Evolutionary conservation across 345 rosid genomes (phyloP), one percentile per base, ranked within the genome.

Genomic region (Eucalyptus erythrocorys): DNA sequence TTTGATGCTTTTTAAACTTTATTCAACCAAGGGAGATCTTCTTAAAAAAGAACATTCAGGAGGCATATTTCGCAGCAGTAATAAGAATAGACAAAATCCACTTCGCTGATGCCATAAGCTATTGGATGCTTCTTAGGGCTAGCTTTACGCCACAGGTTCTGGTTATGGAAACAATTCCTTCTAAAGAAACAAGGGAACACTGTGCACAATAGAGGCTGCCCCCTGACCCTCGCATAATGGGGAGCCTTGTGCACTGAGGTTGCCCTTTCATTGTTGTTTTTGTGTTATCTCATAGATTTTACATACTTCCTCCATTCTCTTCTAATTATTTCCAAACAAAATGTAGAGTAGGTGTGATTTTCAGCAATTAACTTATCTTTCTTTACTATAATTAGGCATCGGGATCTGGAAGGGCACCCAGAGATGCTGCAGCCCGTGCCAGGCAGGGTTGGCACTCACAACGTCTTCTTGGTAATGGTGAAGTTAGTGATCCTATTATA

Each of bases 401-500:
- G 30, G 94, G 93, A 80, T 93, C 95, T 5, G 95, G 95, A 87
- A 91, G 98, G 85, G 93, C 94, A 68, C 91, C 95, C 82, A 95
- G 97, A 86, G 95, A 94, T 92, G 93, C 96, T 89, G 97, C 97
- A 13, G 92, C 96, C 45, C 97, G 97, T 89, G 97, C 97, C 19
- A 95, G 95, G 96, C 96, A 93, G 91, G 96, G 98, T 90, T 95
- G 98, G 96, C 96, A 94, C 87, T 93, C 96, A 6, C 96, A 93
- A 51, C 95, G 95, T 47, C 92, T 93, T 89, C 92, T 93, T 55
- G 92, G 93, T 90, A 93, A 92, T 76, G 94, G 93, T 43, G 95
- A 95, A 91, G 95, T 95, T 76, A 91, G 93, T 88, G 93, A 93
- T 87, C 94, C 95, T 27, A 91, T 94, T 84, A 91, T 93, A 86